Evolutionary conservation across 2,329 filamentous ascomycete genomes (phyloP).

Genomic region (Balansia obtecta): DNA sequence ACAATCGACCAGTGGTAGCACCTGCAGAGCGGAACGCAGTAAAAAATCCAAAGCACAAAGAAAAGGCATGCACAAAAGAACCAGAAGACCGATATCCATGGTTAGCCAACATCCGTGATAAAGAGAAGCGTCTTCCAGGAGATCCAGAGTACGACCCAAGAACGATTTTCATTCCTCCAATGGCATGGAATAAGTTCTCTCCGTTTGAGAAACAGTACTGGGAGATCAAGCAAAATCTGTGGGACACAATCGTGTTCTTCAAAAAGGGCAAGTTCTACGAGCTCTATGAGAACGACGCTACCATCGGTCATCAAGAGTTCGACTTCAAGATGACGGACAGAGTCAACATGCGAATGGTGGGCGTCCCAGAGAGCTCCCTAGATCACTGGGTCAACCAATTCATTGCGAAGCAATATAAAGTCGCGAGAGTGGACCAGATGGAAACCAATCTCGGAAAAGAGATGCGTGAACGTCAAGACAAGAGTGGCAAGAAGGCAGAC

Average conservation of each 20-base stretch:
- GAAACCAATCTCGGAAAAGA: slow-evolving; percentile 93
- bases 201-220: slow-evolving; percentile 98
- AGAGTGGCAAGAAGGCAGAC: slow-evolving; percentile 59
- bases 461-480: slow-evolving; percentile 82
- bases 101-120: slow-evolving; percentile 77
- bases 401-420: slow-evolving; percentile 95
- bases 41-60: slow-evolving; percentile 28
- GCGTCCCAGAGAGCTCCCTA: slow-evolving; percentile 89
- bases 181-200: slow-evolving; percentile 72
- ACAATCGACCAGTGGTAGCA: slow-evolving; percentile 23
- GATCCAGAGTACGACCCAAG: slow-evolving; percentile 86
- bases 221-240: slow-evolving; percentile 97
- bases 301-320: slow-evolving; percentile 89
- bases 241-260: slow-evolving; percentile 97
- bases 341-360: slow-evolving; percentile 99
- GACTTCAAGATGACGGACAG: slow-evolving; percentile 95
- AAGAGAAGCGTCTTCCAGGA: slow-evolving; percentile 63
- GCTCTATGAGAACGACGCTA: slow-evolving; percentile 94
- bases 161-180: slow-evolving; percentile 78
- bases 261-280: slow-evolving; percentile 99
- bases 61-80: slow-evolving; percentile 68
- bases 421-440: slow-evolving; percentile 91
- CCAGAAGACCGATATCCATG: slow-evolving; percentile 81
- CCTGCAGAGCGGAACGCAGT: slow-evolving; percentile 16
- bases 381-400: slow-evolving; percentile 98